Conservation (phyloP, 805 yeast genomes). For the Starmerella khaoyaiensis region DNA sequence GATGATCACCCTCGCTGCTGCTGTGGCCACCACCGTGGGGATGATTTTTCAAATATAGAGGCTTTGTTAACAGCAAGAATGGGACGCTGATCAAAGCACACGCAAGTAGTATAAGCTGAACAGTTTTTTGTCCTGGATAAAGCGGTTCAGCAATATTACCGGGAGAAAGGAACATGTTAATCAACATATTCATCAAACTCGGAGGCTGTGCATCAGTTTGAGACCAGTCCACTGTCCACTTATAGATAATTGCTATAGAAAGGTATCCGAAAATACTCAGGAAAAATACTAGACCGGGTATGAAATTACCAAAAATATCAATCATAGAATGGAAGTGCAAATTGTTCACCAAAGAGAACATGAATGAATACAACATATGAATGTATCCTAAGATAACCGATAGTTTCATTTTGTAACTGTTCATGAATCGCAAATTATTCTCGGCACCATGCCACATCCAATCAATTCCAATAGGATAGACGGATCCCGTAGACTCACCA, state of each 20-base stretch:
- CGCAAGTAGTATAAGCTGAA: constrained; percentile 59
- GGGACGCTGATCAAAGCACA: constrained; percentile 88
- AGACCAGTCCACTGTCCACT: constrained; percentile 91
- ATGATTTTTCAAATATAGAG: constrained; percentile 52
- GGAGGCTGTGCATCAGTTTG: constrained; percentile 71
- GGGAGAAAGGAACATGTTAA: constrained; percentile 89
- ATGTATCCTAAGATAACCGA: constrained; percentile 87
- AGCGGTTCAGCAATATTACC: constrained; percentile 73
- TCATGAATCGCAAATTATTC: constrained; percentile 75
- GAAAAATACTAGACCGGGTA: constrained; percentile 91
- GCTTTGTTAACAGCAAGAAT: constrained; percentile 76
- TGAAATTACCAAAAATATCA: constrained; percentile 82
- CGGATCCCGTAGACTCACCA: constrained; percentile 61
- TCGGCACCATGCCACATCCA: constrained; percentile 97
- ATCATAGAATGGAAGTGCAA: constrained; percentile 52
- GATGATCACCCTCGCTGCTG: background rate
- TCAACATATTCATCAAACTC: constrained; percentile 84
- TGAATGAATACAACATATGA: constrained; percentile 85
- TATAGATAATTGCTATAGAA: constrained; percentile 72
- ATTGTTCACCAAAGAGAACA: constrained; percentile 75
- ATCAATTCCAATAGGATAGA: constrained; percentile 78
- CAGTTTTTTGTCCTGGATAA: constrained; percentile 61
- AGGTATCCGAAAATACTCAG: constrained; percentile 92
- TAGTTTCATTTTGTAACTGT: constrained; percentile 94
- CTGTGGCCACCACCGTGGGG: constrained; percentile 19